Percentiles rank a stretch among this genome's conserved stretches.
These are phyloP conservation scores for Fusarium lateritium DNA, from an alignment of 2,329 filamentous ascomycete genomes.

Conservation along the genomic window DNA sequence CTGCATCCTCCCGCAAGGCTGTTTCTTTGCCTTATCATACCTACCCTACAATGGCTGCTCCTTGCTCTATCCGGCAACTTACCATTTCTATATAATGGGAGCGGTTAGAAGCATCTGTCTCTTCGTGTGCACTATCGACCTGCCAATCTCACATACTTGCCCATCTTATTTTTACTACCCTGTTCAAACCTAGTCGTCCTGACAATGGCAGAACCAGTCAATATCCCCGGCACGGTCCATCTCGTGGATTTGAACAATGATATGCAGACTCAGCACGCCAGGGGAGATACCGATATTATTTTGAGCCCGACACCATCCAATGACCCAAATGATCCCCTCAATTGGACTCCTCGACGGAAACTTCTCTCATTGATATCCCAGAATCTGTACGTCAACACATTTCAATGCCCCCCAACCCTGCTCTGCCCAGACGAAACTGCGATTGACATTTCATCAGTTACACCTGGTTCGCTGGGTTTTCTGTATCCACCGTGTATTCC, in stretches of 20 bases:
- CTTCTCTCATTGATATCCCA: constrained; percentile 47
- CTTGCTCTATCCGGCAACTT: too few species aligned
- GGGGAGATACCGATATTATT: constrained; percentile 57
- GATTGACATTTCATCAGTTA: constrained; percentile 44
- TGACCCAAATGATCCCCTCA: constrained; percentile 68
- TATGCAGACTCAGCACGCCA: constrained; percentile 52
- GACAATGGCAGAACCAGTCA: constrained; percentile 4
- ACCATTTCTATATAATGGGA: too few species aligned
- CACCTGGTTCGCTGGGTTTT: constrained; percentile 57
- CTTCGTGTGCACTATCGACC: neutral
- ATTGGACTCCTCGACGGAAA: constrained; percentile 58
- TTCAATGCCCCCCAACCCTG: too few species aligned
- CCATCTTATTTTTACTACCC: neutral
- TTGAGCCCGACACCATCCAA: constrained; percentile 64
- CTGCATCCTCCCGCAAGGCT: too few species aligned
- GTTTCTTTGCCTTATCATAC: too few species aligned
- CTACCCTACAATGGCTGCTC: too few species aligned
- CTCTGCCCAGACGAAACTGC: rapidly evolving
- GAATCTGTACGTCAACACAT: constrained; percentile 45
- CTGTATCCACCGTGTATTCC: constrained; percentile 57
- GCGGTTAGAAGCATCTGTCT: neutral
- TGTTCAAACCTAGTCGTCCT: neutral
- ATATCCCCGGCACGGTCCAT: constrained; percentile 58
- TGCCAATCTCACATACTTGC: neutral
- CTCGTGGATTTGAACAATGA: constrained; percentile 57